Evolutionary conservation across 805 yeast species (phyloP), one percentile per base, ranked within the genome.

Genomic region (Ogataea nonfermentans): DNA sequence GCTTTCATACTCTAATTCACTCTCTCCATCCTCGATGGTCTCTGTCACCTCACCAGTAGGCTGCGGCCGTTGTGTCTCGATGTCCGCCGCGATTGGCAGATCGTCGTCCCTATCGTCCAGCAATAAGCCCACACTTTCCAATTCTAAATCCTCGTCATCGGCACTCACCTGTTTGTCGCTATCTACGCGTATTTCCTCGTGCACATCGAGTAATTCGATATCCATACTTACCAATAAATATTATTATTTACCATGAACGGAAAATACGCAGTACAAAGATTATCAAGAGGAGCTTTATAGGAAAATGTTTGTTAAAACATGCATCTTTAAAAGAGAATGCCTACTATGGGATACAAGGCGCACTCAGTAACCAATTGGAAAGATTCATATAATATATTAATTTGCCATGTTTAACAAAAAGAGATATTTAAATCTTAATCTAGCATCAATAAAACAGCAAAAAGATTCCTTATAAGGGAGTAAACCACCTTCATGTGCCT

Each of bases 1-100:
- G 39, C 62, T 53, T 47, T 65, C 57, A 42, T 56, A 47, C 47
- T 61, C 55, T 50, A 62, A 38, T 45, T 55, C 49, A 47, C 65
- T 46, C 43, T 61, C 56, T 36, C 37, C 43, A 17, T 44, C 40
- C 17, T 33, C 29, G 11, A 12, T n/a, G 29, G 38, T 32, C 32
- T 37, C 42, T 29, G 26, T 29, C 34, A 11, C 41, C 43, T 59
- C 52, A 51, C 54, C 45, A 46, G 61, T 26, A 10, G 11, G 29
- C 28, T 26, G 19, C 23, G 16, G 29, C 28, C 29, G 35, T 15
- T 30, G 25, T 16, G 17, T n/a, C 6, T 12, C 36, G 25, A 30
- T 34, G 24, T 11, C 13, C 11, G 37, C 42, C 42, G 42, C 42
- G 42, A 14, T 39, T 39, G 42, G 42, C 35, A 19, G 22, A 8